Conservation (phyloP, 1,139 yeast genomes). For the Arxiozyma heterogenica region DNA sequence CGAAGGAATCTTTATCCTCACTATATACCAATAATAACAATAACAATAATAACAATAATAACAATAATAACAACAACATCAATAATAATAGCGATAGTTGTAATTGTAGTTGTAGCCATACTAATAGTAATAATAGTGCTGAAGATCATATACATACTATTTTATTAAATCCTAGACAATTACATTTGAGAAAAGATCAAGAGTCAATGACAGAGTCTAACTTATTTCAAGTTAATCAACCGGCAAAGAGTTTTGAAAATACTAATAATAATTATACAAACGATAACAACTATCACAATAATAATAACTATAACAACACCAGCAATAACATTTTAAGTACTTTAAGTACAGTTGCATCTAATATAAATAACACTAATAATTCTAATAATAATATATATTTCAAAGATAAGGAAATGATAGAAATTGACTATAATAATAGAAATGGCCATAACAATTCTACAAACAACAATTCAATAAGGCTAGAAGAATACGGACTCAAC, state of each 20-base stretch:
- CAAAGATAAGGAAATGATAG: no score
- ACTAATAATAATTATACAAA: not conserved
- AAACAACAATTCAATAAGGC: constrained; percentile 5
- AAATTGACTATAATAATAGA: not conserved
- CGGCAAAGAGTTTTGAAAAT: not conserved
- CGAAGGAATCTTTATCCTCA: not conserved
- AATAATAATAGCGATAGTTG: no score
- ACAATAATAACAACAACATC: no score
- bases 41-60: no score
- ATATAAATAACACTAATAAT: not conserved
- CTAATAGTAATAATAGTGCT: no score
- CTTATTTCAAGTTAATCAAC: not conserved
- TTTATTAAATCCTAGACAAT: not conserved
- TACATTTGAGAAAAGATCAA: no score
- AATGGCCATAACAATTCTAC: not conserved
- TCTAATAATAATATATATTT: no score
- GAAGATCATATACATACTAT: not conserved
- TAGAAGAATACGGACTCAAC: not conserved
- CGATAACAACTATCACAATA: not conserved
- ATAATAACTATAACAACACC: not conserved
- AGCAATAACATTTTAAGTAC: not conserved
- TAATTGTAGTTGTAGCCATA: no score
- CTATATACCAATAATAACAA: no score
- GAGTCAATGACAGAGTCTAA: not conserved
- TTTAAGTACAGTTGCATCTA: not conserved